phyloP scores from a whole-genome alignment of 768 basidiomycete species.

The Calocera cornea region DNA sequence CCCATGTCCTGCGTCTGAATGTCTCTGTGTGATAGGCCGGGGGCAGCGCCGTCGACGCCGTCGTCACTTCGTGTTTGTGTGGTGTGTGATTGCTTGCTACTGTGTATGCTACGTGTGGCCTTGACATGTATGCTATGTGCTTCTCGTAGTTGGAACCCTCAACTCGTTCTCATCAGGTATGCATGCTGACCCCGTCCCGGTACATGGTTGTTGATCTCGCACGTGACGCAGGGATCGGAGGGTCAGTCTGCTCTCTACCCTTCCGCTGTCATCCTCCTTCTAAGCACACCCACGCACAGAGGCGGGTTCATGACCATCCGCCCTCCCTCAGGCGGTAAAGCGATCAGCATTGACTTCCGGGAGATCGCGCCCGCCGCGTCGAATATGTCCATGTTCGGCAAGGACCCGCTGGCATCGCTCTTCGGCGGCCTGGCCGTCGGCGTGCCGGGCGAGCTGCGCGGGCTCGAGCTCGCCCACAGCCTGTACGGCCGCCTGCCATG shows the following conservation, averaged over 20 bases:
- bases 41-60: slow-evolving; percentile 85
- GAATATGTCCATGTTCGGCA: slow-evolving; percentile 62
- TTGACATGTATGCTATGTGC: slow-evolving; percentile 26
- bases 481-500: slow-evolving; percentile 75
- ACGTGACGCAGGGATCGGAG: slow-evolving; percentile 44
- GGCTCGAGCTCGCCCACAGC: slow-evolving; percentile 68
- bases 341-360: slow-evolving; percentile 70
- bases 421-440: slow-evolving; percentile 79
- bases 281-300: slow-evolving; percentile 17
- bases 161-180: slow-evolving; percentile 71
- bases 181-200: slow-evolving; percentile 8
- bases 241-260: slow-evolving; percentile 3
- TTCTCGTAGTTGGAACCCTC: slow-evolving; percentile 28
- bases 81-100: slow-evolving; percentile 11
- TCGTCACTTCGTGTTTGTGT: slow-evolving; percentile 66
- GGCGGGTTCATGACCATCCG: slow-evolving; percentile 80
- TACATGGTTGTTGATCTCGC: slow-evolving; percentile 36
- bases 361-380: slow-evolving; percentile 69
- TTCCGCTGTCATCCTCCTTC: background rate
- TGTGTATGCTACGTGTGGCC: background rate
- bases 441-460: slow-evolving; percentile 82
- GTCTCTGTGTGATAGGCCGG: slow-evolving; percentile 34
- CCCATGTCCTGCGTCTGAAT: background rate
- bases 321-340: slow-evolving; percentile 31
- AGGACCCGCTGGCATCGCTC: slow-evolving; percentile 37